Base-by-base conservation (phyloP, 306 rosid genomes). In the Castanea sativa region DNA sequence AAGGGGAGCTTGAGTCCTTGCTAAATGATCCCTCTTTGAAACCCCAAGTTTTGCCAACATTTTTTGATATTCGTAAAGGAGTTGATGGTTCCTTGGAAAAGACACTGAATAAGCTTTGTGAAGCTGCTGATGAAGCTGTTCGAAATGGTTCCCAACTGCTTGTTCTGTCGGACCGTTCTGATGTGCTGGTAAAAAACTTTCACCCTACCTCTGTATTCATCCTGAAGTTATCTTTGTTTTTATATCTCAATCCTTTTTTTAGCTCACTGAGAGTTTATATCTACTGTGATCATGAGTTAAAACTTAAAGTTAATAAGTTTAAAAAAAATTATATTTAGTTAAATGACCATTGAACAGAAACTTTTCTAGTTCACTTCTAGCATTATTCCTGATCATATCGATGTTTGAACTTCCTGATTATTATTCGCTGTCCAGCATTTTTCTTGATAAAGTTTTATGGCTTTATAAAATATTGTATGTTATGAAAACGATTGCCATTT, bases 101-200 rank as follows among this genome's bases (percentile, higher is more conserved):
- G 77, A 93, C 82, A 38, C 78, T 95, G 61, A 69, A 77, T 80
- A 88, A 77, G 79, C 99, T 95, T 84, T 95, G 99, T 74, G 98
- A 93, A 81, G 97, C 98, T 85, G 99, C 99, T 80, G 99, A 95
- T 86, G 99, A 90, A 87, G 99, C 99, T 84, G 98, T 95, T 73
- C 91, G 94, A 85, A 95, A 91, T 87, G 98, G 99, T 78, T 93
- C 94, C 74, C 93, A 95, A 80, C 80, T 95, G 81, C 97, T 95
- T 80, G 84, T 95, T 85, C 95, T 95, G 73, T 95, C 99, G 52
- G 99, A 95, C 77, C 97, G 98, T 73, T 81, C 92, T 41, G 99
- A 95, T 81, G 89, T 84, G 74, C 90, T 90, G 84, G 99, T 95
- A 85, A 88, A 84, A 53, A 58, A 81, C 76, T 79, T 75, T 69